Base-by-base conservation (phyloP, 129 eudicot species). In the Tagetes erecta region DNA sequence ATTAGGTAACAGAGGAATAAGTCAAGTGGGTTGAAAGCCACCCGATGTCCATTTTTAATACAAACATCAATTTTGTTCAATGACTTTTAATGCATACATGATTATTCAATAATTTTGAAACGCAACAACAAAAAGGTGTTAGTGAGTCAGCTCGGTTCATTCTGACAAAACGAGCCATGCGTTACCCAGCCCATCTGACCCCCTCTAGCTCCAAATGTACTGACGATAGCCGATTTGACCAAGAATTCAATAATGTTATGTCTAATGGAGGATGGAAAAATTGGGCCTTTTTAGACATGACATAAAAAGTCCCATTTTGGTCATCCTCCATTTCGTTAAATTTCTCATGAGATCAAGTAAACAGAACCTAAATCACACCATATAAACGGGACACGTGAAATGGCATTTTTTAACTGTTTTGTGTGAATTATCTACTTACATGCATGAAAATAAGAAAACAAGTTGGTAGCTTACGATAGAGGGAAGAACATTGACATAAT, bases 401-500 rank as follows among this genome's bases (percentile, higher is more conserved):
- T 20, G 27, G 27, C 27, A 20, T 20, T 20, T 20, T 20, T 20
- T 20, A 20, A 20, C 27, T 20, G 27, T 20, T 20, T 20, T 20
- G 27, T 46, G 37, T 46, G 38, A 62, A 34, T 35, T 3, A 36
- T 45, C 60, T 5, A 35, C 27, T 20, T 27, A 75, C 6, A 65
- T 49, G 66, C 14, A 68, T 57, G 70, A 46, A 31, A 68, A 20
- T 20, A 20, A 20, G 27, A 20, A 20, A 20, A 39, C 27, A 10
- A 41, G 49, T 34, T 40, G 20, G 74, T 38, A 62, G 82, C 98
- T 93, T 88, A 93, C 98, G 71, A 93, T 83, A 55, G 95, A 83
- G 55, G 98, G 98, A 83, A 88, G 84, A 14, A 93, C 91, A 50
- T 93, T 88, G 66, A 87, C 96, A 80, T 90, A 90, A 76, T 90